Conservation (phyloP, 1,139 yeast species). For the Hansenula sp. region DNA sequence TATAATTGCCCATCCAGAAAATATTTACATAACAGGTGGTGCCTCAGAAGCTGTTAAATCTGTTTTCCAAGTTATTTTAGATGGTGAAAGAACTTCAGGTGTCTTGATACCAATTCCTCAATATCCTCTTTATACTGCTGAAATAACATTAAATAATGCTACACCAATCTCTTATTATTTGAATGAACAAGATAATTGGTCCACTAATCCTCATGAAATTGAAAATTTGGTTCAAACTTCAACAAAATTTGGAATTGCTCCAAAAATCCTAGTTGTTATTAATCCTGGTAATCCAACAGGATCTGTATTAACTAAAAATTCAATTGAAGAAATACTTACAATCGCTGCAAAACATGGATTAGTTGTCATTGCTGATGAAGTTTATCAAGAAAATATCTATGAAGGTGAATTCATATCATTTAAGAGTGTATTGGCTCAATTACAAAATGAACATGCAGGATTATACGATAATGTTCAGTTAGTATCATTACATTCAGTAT, state of each 20-base stretch:
- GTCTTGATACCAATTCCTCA: constrained; percentile 96
- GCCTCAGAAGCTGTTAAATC: constrained; percentile 89
- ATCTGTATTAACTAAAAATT: constrained; percentile 59
- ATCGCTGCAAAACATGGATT: constrained; percentile 83
- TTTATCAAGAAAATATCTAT: constrained; percentile 89
- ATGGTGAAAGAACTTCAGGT: constrained; percentile 61
- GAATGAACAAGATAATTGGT: constrained; percentile 80
- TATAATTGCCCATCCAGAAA: constrained; percentile 57
- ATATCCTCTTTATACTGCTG: constrained; percentile 93
- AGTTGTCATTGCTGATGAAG: constrained; percentile 96
- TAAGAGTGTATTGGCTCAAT: constrained; percentile 60
- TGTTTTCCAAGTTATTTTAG: constrained; percentile 64
- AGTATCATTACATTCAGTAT: constrained; percentile 91
- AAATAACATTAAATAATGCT: constrained; percentile 77
- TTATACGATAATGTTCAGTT: constrained; percentile 71
- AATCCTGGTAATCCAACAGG: constrained; percentile 99
- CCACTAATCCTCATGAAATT: constrained; percentile 68
- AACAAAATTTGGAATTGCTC: constrained; percentile 48
- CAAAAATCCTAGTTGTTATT: constrained; percentile 84
- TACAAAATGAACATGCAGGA: constrained; percentile 50
- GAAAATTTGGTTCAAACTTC: constrained; percentile 51
- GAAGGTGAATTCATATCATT: constrained; percentile 60
- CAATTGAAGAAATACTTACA: constrained; percentile 65
- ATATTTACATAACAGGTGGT: constrained; percentile 84
- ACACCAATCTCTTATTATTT: constrained; percentile 84